Percentiles rank a stretch among this genome's conserved stretches.
Evolutionary conservation across 306 rosid species (phyloP).

Genomic region (Trifolium pratense): DNA sequence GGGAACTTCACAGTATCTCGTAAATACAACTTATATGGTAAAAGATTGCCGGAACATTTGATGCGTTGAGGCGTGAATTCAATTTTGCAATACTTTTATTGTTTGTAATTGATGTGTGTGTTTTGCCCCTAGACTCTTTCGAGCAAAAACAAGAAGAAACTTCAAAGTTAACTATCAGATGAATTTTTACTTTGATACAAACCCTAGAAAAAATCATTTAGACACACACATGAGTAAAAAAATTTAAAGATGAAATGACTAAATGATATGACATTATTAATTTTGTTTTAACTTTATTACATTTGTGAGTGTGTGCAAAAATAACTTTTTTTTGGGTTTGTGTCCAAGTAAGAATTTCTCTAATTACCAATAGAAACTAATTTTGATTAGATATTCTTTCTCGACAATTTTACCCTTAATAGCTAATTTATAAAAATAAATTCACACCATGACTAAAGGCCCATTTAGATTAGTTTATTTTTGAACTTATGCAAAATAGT

Average conservation of each 20-base stretch:
- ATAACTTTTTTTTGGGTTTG: too few species aligned
- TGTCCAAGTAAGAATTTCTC: too few species aligned
- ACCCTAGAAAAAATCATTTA: too few species aligned
- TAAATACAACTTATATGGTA: neutral
- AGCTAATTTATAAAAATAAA: neutral
- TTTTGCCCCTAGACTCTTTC: neutral
- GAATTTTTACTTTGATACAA: too few species aligned
- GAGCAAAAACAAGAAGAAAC: neutral
- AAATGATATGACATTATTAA: too few species aligned
- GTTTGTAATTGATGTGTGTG: neutral
- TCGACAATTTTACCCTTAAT: neutral
- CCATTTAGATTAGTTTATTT: too few species aligned
- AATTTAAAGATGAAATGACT: too few species aligned
- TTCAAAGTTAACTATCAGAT: neutral
- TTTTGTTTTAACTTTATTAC: too few species aligned
- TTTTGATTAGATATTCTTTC: neutral
- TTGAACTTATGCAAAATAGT: too few species aligned
- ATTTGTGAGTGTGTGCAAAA: too few species aligned
- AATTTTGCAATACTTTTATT: neutral
- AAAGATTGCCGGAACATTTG: neutral
- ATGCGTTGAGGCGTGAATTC: neutral
- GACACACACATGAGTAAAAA: too few species aligned
- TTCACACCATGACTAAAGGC: neutral
- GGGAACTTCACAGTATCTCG: neutral
- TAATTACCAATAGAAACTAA: neutral